Percentiles rank a stretch among this genome's conserved stretches.
These are phyloP conservation scores for Xylariomycetidae sp. DNA, from an alignment of 2,329 filamentous ascomycete genomes.

Conservation along the genomic window DNA sequence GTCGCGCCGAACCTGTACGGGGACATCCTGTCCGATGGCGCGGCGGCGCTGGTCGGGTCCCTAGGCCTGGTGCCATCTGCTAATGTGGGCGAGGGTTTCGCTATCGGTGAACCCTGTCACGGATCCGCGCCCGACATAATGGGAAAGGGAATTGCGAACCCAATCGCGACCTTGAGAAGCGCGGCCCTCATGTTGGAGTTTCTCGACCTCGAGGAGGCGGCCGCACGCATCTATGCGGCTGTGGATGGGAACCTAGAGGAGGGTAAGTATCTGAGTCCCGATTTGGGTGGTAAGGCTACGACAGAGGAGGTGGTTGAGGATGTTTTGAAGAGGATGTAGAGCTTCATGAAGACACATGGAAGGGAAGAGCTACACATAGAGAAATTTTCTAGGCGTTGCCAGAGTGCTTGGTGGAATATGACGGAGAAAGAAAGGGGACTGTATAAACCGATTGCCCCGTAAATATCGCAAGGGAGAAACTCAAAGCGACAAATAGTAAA, in stretches of 20 bases:
- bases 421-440: too few relatives aligned
- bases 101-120: slow-evolving; percentile 97
- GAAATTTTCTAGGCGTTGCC: too few relatives aligned
- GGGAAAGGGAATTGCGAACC: slow-evolving; percentile 90
- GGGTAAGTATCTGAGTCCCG: slow-evolving; percentile 76
- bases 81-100: slow-evolving; percentile 91
- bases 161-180: slow-evolving; percentile 88
- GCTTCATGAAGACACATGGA: too few relatives aligned
- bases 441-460: too few relatives aligned
- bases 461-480: too few relatives aligned
- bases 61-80: slow-evolving; percentile 90
- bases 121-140: slow-evolving; percentile 94
- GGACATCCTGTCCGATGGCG: slow-evolving; percentile 92
- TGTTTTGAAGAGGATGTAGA: slow-evolving; percentile 74
- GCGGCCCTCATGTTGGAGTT: slow-evolving; percentile 96
- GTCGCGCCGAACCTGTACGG: slow-evolving; percentile 97
- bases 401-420: too few relatives aligned
- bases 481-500: too few relatives aligned
- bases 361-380: too few relatives aligned
- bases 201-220: slow-evolving; percentile 78
- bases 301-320: slow-evolving; percentile 86
- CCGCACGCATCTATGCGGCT: slow-evolving; percentile 83
- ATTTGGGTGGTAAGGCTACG: slow-evolving; percentile 81
- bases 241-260: slow-evolving; percentile 88
- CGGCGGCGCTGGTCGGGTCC: slow-evolving; percentile 87